These are phyloP conservation scores for Schizochytrium sp. DNA, from an alignment of 108 stramenopile species.

Conservation along the genomic window DNA sequence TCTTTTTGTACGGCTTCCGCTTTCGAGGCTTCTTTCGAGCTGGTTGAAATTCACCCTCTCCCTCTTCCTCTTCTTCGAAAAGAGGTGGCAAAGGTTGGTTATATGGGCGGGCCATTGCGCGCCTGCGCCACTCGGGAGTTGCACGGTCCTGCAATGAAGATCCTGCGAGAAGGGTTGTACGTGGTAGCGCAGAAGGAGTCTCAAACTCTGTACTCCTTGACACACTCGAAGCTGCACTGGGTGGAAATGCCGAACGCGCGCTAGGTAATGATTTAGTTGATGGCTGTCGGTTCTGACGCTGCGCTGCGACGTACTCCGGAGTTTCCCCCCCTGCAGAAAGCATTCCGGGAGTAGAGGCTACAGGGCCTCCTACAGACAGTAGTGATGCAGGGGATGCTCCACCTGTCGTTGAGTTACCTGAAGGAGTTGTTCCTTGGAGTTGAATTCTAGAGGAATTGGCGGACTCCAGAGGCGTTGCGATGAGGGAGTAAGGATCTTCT, in stretches of 20 bases:
- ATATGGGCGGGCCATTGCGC: neutral
- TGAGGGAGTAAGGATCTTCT: slow-evolving; percentile 16
- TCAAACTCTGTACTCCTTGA: neutral
- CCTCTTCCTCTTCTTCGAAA: slow-evolving; percentile 24
- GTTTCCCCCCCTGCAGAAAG: neutral
- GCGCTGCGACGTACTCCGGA: no score
- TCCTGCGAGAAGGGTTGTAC: neutral
- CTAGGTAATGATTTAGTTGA: no score
- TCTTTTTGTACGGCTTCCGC: neutral
- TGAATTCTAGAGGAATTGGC: no score
- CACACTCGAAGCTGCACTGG: neutral
- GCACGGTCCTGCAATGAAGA: slow-evolving; percentile 5
- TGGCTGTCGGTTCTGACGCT: no score
- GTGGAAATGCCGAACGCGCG: no score
- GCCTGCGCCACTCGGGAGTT: slow-evolving; percentile 36
- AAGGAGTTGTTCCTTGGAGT: neutral
- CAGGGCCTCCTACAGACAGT: neutral
- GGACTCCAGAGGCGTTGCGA: neutral
- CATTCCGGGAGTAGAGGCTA: neutral
- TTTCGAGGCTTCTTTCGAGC: neutral
- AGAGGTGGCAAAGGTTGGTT: neutral
- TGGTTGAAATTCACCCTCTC: neutral
- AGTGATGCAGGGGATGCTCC: neutral
- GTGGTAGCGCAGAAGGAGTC: neutral
- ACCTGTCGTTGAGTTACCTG: neutral